Evolutionary conservation across 805 yeast species (phyloP).

Genomic region (Lipomyces mesembrius): DNA sequence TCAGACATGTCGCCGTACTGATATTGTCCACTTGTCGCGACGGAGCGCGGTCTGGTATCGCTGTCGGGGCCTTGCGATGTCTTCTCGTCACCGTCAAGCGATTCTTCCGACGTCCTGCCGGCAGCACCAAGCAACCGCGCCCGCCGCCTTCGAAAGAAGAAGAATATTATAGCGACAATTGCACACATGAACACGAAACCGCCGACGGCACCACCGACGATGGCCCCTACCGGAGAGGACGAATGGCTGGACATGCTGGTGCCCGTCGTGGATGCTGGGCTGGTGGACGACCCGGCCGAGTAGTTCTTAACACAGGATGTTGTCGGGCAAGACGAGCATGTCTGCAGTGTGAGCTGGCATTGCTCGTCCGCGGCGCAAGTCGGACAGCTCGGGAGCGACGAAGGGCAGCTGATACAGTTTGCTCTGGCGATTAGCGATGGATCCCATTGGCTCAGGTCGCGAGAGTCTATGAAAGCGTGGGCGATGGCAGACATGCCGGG

Average conservation of each 20-base stretch:
- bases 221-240: conserved; percentile 53
- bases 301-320: conserved; percentile 53
- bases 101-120: conserved; percentile 41
- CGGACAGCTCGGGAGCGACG: conserved; percentile 55
- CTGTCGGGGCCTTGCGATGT: conserved; percentile 4
- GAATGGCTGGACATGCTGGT: conserved; percentile 19
- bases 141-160: conserved; percentile 47
- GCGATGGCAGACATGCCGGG: background rate
- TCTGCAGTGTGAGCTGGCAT: conserved; percentile 60
- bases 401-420: conserved; percentile 46
- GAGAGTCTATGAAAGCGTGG: background rate
- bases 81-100: conserved; percentile 13
- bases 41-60: background rate
- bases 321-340: conserved; percentile 63
- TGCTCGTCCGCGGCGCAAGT: conserved; percentile 56
- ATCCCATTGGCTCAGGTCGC: background rate
- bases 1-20: conserved; percentile 30
- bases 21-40: conserved; percentile 39
- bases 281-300: conserved; percentile 13
- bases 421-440: conserved; percentile 14
- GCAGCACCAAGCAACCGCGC: conserved; percentile 39
- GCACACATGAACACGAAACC: conserved; percentile 55
- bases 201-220: conserved; percentile 76
- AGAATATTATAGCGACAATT: conserved; percentile 48
- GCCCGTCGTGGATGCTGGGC: conserved; percentile 16